phyloP scores from a whole-genome alignment of 257 asterid species.

The Capsicum pubescens region DNA sequence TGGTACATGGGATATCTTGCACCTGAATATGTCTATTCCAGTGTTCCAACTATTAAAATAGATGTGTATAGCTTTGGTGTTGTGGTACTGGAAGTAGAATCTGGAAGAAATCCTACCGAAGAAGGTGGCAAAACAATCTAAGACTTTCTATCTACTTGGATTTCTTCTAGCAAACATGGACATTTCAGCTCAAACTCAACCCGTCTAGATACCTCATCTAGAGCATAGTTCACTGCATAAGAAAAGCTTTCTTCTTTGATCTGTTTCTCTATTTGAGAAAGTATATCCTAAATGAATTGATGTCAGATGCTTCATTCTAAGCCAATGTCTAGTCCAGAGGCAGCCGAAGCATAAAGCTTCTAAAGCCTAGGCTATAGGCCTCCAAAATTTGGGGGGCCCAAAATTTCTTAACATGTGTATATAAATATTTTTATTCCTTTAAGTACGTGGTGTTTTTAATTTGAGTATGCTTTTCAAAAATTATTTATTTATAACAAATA shows the following conservation, averaged over 20 bases:
- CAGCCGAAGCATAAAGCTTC: no score
- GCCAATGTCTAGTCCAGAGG: conserved; percentile 50
- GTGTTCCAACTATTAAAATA: conserved; percentile 62
- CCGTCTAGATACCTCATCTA: conserved; percentile 66
- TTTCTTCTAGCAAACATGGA: conserved; percentile 56
- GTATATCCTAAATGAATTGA: conserved; percentile 60
- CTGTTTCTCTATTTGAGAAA: conserved; percentile 68
- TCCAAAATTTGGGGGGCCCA: no score
- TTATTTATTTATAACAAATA: no score
- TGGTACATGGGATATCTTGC: conserved; percentile 90
- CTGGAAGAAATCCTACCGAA: conserved; percentile 74
- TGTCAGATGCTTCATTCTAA: conserved; percentile 64
- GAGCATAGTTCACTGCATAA: conserved; percentile 59
- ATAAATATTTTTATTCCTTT: no score
- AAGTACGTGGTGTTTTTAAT: no score
- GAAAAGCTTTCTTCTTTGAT: conserved; percentile 46
- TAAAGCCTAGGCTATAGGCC: no score
- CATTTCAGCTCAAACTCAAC: conserved; percentile 71
- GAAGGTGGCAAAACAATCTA: conserved; percentile 54
- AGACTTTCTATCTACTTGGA: conserved; percentile 39
- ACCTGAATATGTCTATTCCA: conserved; percentile 71
- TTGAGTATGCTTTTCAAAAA: no score
- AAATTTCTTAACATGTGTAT: no score
- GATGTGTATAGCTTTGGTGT: conserved; percentile 89
- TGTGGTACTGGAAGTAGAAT: conserved; percentile 69